Percentiles rank a stretch among this genome's conserved stretches.
phyloP scores from a whole-genome alignment of 2,329 filamentous ascomycete species.

The Apiospora kogelbergensis region DNA sequence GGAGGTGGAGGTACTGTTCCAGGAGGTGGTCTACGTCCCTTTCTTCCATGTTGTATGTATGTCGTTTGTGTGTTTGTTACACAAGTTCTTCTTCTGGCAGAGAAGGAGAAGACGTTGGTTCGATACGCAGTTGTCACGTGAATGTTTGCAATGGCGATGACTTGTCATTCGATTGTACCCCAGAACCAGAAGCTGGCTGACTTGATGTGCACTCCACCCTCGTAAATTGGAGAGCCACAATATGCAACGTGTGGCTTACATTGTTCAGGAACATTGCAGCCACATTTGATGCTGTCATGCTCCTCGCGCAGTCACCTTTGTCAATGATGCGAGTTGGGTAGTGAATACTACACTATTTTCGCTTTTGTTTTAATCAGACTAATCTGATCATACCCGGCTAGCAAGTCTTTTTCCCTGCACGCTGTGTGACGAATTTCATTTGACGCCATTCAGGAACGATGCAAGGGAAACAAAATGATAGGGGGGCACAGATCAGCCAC shows the following conservation, averaged over 20 bases:
- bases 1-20: slow-evolving; percentile 61
- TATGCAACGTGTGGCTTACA: not conserved
- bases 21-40: slow-evolving; percentile 61
- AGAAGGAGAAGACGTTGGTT: not conserved
- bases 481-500: slow-evolving; percentile 1
- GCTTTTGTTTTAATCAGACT: not conserved
- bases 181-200: not conserved
- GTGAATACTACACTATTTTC: not conserved
- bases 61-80: not conserved
- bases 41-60: slow-evolving; percentile 1
- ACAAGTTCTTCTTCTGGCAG: not conserved
- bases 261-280: not conserved
- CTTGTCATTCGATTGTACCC: not conserved
- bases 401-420: not conserved
- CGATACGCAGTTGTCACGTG: not conserved
- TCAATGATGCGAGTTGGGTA: not conserved
- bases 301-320: not conserved
- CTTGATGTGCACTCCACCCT: not conserved
- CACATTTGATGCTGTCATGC: not conserved
- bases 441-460: not conserved
- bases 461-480: not conserved
- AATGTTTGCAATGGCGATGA: not conserved
- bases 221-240: not conserved
- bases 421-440: not conserved
- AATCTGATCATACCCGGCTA: not conserved